phyloP scores from a whole-genome alignment of 2,329 filamentous ascomycete species.

The Diaporthe caulivora region DNA sequence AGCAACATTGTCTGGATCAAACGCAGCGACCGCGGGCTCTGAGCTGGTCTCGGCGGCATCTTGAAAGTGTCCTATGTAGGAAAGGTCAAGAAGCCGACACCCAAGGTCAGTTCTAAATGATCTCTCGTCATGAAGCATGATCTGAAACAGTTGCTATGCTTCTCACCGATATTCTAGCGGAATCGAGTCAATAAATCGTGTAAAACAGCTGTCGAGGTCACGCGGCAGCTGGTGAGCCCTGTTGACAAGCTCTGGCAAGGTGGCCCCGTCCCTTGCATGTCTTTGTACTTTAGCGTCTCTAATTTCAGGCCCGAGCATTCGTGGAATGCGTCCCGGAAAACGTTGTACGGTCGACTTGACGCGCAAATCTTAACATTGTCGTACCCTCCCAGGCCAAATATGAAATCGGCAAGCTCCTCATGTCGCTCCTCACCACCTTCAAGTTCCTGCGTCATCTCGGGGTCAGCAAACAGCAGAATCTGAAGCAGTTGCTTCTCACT shows the following conservation, averaged over 20 bases:
- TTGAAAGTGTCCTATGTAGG: background rate
- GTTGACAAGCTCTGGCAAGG: background rate
- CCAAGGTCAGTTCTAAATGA: background rate
- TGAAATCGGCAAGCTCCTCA: background rate
- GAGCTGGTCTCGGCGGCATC: too few species aligned
- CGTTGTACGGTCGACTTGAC: slow-evolving; percentile 1
- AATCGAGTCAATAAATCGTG: background rate
- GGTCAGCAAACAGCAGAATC: too few species aligned
- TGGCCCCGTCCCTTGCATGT: background rate
- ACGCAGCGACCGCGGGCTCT: background rate
- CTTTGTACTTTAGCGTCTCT: background rate
- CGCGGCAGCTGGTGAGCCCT: background rate
- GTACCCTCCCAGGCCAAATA: background rate
- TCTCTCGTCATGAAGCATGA: background rate
- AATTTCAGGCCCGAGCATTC: background rate
- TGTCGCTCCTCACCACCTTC: background rate
- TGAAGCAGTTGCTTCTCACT: too few species aligned
- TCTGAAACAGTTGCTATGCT: background rate
- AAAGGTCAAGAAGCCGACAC: background rate
- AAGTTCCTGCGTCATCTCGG: background rate
- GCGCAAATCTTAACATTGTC: background rate
- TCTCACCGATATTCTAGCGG: background rate
- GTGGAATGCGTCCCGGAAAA: background rate
- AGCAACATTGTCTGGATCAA: background rate
- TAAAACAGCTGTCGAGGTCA: background rate